Percentiles rank a stretch among this genome's conserved stretches.
Evolutionary conservation across 371 early-diverging fungal species (phyloP).

Genomic region (Gilbertella persicaria): DNA sequence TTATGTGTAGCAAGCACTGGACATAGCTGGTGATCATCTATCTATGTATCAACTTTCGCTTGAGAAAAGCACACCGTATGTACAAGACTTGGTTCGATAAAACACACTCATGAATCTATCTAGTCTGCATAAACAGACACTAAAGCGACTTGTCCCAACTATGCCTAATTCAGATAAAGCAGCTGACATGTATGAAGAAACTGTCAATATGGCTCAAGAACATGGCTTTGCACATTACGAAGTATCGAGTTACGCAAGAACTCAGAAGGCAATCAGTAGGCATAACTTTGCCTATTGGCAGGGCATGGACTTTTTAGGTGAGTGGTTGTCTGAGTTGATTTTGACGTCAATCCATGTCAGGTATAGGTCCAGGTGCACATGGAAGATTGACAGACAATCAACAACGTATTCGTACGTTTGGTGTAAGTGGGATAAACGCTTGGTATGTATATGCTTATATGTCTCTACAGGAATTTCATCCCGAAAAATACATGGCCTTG

Average conservation of each 20-base stretch:
- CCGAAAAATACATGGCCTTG: constrained; percentile 57
- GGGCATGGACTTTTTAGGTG: constrained; percentile 80
- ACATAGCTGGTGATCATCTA: constrained; percentile 66
- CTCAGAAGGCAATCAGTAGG: constrained; percentile 48
- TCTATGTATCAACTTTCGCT: constrained; percentile 85
- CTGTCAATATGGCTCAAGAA: constrained; percentile 44
- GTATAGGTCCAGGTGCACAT: constrained; percentile 87
- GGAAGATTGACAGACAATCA: constrained; percentile 61
- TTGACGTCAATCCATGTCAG: constrained; percentile 18
- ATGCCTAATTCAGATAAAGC: constrained; percentile 58
- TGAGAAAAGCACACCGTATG: constrained; percentile 81
- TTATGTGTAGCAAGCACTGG: constrained; percentile 40
- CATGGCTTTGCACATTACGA: constrained; percentile 81
- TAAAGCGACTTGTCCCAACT: constrained; percentile 32
- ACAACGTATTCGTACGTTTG: constrained; percentile 56
- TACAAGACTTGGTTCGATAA: background rate
- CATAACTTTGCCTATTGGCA: constrained; percentile 88
- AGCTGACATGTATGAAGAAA: constrained; percentile 78
- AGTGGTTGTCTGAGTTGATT: background rate
- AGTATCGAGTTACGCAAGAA: constrained; percentile 76
- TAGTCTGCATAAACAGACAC: constrained; percentile 59
- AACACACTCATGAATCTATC: background rate
- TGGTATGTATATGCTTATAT: background rate
- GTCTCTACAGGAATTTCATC: constrained; percentile 46
- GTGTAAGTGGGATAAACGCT: constrained; percentile 36